Evolutionary conservation across 2,329 filamentous ascomycete genomes (phyloP).

Genomic region (Elsinoe arachidis): DNA sequence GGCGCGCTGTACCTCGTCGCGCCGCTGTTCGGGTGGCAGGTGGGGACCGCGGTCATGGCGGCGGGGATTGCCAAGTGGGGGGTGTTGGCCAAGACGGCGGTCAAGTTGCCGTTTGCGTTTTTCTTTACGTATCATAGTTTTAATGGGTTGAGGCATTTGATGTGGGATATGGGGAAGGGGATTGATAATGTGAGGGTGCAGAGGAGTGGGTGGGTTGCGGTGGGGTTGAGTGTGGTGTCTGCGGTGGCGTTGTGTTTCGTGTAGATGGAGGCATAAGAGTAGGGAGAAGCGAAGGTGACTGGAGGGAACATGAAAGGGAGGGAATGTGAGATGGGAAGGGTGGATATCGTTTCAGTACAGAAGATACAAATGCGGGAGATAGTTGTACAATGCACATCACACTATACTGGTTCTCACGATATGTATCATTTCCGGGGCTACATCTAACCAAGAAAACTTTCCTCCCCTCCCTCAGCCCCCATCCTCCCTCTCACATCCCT

Average conservation of each 20-base stretch:
- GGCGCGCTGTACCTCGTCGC: constrained; percentile 71
- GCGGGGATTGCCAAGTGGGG: constrained; percentile 57
- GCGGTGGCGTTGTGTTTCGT: constrained; percentile 40
- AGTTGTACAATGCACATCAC: too few species aligned
- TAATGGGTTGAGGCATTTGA: constrained; percentile 64
- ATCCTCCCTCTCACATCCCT: constrained; percentile 74
- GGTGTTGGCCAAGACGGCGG: constrained; percentile 46
- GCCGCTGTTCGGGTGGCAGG: constrained; percentile 63
- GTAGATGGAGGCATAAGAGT: constrained; percentile 4
- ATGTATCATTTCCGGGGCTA: too few species aligned
- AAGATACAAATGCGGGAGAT: background rate
- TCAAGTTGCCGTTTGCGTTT: constrained; percentile 52
- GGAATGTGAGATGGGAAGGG: background rate
- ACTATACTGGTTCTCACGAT: too few species aligned
- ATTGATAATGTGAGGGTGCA: constrained; percentile 58
- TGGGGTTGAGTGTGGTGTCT: constrained; percentile 47
- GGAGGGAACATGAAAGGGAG: background rate
- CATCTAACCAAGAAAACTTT: background rate
- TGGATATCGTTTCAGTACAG: background rate
- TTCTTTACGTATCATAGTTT: constrained; percentile 61
- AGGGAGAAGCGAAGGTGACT: background rate
- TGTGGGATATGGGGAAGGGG: constrained; percentile 57
- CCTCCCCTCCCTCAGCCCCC: constrained; percentile 33
- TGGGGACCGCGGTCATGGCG: constrained; percentile 56
- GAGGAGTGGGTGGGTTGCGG: constrained; percentile 54